A percentile compares a stretch with the other conserved stretches of the same genome.
Evolutionary conservation across 495 filamentous ascomycete genomes (phyloP).

Genomic region (Lasiosphaeria ovina): DNA sequence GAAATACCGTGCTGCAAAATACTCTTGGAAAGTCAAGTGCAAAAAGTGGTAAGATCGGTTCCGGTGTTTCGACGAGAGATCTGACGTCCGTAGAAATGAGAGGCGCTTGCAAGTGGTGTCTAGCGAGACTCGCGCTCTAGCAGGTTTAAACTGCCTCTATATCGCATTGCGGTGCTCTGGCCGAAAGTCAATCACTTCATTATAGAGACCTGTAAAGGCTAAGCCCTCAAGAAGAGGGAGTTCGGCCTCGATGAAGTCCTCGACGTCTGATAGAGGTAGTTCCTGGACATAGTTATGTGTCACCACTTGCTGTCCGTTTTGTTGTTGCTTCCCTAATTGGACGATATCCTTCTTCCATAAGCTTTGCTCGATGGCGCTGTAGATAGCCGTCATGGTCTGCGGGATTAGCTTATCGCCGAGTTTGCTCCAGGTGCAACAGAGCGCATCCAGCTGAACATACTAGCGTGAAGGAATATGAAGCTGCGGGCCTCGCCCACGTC

Average conservation of each 20-base stretch:
- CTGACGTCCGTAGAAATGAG: constrained; percentile 37
- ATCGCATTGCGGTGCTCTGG: constrained; percentile 21
- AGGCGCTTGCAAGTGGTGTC: constrained; percentile 22
- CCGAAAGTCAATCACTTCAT: constrained; percentile 38
- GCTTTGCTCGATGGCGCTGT: constrained; percentile 37
- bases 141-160: constrained; percentile 17
- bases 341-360: constrained; percentile 44
- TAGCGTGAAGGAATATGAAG: too few relatives aligned
- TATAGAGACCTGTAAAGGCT: constrained; percentile 40
- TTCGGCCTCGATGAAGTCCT: constrained; percentile 22
- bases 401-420: constrained; percentile 11
- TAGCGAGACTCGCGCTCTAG: too few relatives aligned
- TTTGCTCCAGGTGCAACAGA: constrained; percentile 41
- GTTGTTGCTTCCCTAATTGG: constrained; percentile 33
- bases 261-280: constrained; percentile 11
- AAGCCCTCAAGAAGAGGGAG: constrained; percentile 34
- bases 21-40: constrained; percentile 44
- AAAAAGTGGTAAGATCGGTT: constrained; percentile 41
- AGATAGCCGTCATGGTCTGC: constrained; percentile 44
- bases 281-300: constrained; percentile 3
- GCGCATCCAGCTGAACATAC: constrained; percentile 49
- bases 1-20: constrained; percentile 45
- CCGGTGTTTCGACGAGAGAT: constrained; percentile 15
- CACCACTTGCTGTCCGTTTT: constrained; percentile 11
- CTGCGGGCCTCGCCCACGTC: constrained; percentile 44